Conservation (phyloP, 352 stramenopile genomes). For the Phytopythium aichiense region DNA sequence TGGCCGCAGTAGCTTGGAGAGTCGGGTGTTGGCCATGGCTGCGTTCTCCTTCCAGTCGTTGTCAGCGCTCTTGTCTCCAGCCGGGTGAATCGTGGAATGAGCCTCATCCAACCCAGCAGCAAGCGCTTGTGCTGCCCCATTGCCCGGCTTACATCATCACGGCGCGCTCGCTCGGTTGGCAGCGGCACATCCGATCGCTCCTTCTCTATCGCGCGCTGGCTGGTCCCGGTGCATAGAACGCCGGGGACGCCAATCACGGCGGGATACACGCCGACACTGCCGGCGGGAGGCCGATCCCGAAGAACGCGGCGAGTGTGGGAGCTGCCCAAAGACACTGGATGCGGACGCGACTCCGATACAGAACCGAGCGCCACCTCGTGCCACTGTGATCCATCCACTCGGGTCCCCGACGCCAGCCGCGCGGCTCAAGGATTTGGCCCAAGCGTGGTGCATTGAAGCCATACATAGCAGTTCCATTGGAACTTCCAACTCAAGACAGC, state of each 20-base stretch:
- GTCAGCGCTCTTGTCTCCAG: not conserved
- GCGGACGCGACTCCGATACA: not conserved
- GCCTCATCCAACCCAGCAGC: not conserved
- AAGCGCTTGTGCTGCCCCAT: not conserved
- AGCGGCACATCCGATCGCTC: not conserved
- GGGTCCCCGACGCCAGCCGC: not conserved
- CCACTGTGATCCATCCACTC: not conserved
- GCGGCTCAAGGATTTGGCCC: slow-evolving; percentile 1
- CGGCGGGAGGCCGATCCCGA: not conserved
- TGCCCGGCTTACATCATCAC: not conserved
- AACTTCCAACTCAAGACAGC: not conserved
- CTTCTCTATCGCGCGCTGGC: slow-evolving; percentile 1
- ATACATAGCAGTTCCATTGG: no score
- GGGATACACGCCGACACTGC: not conserved
- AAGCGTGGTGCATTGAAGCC: no score
- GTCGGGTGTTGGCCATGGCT: not conserved
- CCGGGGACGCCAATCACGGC: not conserved
- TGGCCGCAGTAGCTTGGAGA: not conserved
- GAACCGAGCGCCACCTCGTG: not conserved
- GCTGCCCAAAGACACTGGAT: not conserved
- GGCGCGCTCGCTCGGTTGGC: not conserved
- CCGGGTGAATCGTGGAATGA: not conserved
- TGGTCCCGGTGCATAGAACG: not conserved
- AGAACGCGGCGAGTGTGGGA: not conserved
- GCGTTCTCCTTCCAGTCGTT: not conserved